These are phyloP conservation scores for Candida hispaniensis DNA, from an alignment of 805 yeast genomes.

Conservation along the genomic window DNA sequence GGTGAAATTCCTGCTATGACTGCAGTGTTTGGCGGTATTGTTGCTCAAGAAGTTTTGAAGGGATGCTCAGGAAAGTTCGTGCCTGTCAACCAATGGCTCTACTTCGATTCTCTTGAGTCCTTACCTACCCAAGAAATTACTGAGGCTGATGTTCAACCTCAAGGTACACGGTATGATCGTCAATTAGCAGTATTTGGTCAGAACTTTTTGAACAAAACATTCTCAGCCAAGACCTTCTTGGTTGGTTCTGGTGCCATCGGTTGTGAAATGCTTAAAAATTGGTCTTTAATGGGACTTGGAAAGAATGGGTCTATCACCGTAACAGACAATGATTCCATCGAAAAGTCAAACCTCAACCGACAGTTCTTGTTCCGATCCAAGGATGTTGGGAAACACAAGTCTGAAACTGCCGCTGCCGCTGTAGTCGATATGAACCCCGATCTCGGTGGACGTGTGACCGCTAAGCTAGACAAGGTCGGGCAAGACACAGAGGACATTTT, in stretches of 20 bases:
- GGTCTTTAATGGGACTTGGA: conserved; percentile 96
- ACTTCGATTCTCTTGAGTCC: conserved; percentile 89
- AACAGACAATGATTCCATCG: conserved; percentile 92
- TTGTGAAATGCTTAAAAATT: conserved; percentile 94
- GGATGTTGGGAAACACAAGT: conserved; percentile 86
- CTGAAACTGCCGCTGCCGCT: conserved; percentile 82
- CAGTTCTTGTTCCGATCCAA: conserved; percentile 90
- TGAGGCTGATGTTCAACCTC: conserved; percentile 62
- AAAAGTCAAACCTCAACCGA: conserved; percentile 89
- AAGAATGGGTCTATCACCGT: conserved; percentile 73
- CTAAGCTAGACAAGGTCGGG: conserved; percentile 81
- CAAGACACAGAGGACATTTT: conserved; percentile 83
- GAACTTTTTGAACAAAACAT: conserved; percentile 58
- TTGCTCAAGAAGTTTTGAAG: conserved; percentile 93
- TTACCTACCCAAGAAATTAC: conserved; percentile 54
- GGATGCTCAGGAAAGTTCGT: conserved; percentile 90
- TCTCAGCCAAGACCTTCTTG: conserved; percentile 72
- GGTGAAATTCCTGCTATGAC: conserved; percentile 88
- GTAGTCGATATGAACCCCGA: conserved; percentile 80
- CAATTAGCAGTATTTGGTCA: conserved; percentile 91
- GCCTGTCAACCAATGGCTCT: conserved; percentile 87
- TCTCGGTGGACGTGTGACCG: conserved; percentile 61
- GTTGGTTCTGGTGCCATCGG: conserved; percentile 99
- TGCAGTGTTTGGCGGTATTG: conserved; percentile 86
- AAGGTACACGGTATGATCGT: conserved; percentile 78